Base-by-base conservation (phyloP, 2,329 filamentous ascomycete species). In the Xylariaceae sp. region DNA sequence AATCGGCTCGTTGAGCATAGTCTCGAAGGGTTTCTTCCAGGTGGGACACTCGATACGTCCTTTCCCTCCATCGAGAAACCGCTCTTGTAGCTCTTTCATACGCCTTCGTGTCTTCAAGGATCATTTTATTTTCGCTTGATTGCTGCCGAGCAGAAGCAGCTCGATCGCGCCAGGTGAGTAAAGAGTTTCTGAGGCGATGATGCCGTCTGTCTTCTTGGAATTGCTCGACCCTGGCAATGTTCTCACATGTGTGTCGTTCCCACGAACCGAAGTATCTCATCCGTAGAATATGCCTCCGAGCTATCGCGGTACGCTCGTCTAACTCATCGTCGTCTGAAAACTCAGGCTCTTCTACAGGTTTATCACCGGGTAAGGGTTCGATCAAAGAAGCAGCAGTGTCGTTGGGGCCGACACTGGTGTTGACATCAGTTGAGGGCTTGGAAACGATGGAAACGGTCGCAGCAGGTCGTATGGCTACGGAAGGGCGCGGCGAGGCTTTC, bases 201-300 rank as follows among this genome's bases (percentile, higher is more conserved):
- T 41, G 39, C 24, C 48, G 43, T 19, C 34, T 49, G 13, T 50
- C 47, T 24, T 41, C 43, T 23, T 39, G 35, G 21, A 59, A 59
- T 9, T 51, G 46, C 38, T 45, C 47, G 2, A 51, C 50, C 40
- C 50, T 55, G 3, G 34, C 34, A 12, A 48, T 12, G 35, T 56
- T 52, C 11, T 53, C 47, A 11, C 34, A 38, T 8, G 57, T 59
- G 23, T 58, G 56, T 11, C 36, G 49, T 43, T 56, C 53, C 57
- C 56, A 61, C 14, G 53, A 52, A 32, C 51, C 52, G 30, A 59
- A 60, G 30, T 56, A 59, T 41, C 56, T 52, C 55, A 59, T 59
- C 15, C 59, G 57, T 8, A 60, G 43, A 11, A 61, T 59, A 35
- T 61, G 59, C 33, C 59, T 48, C 31, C 57, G 50, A 16, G 59